Base-by-base conservation (phyloP, 352 stramenopile genomes). In the Pythium volutum region DNA sequence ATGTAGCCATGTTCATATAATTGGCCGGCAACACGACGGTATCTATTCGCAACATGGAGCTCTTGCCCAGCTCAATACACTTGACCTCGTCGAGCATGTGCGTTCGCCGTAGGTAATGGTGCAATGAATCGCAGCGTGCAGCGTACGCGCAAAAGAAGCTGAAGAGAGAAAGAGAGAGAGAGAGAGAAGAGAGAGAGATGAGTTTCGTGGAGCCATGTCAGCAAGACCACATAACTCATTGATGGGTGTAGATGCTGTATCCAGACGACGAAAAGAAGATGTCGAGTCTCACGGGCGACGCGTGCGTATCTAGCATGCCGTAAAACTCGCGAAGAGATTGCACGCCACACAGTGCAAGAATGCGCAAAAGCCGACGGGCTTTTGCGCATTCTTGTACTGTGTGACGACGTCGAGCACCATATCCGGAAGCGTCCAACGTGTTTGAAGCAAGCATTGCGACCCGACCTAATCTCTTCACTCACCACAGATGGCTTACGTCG, bases 381-480 rank as follows among this genome's bases (percentile, higher is more conserved):
- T 88, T 47, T 65, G 69, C 58, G 89, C 80, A 59, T 88, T 81
- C 72, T 93, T 93, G 74, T 81, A 93, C 58, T 93, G 84, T 14
- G 84, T 91, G 56, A 89, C 78, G 41, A 93, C 69, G 8, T 87
- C 75, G 18, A 93, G 66, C 11, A 76, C 59, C 45, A 76, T 54
- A 46, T 91, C 84, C 3, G 81, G 84, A 10, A 93, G 54, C 12
- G 42, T 69, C 84, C 84, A 93, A 26, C 69, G 69, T 15, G 80
- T 81, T 81, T 93, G n/a, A n/a, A n/a, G n/a, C n/a, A n/a, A n/a
- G n/a, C n/a, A n/a, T n/a, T n/a, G n/a, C n/a, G n/a, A n/a, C 67
- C 73, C 26, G 51, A 58, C 15, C 33, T 12, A 7, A 23, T n/a
- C 10, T 22, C 31, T 10, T 10, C 27, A 12, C 27, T 7, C 22